Evolutionary conservation across 2,329 filamentous ascomycete species (phyloP).

Genomic region (Arthroderma uncinatum): DNA sequence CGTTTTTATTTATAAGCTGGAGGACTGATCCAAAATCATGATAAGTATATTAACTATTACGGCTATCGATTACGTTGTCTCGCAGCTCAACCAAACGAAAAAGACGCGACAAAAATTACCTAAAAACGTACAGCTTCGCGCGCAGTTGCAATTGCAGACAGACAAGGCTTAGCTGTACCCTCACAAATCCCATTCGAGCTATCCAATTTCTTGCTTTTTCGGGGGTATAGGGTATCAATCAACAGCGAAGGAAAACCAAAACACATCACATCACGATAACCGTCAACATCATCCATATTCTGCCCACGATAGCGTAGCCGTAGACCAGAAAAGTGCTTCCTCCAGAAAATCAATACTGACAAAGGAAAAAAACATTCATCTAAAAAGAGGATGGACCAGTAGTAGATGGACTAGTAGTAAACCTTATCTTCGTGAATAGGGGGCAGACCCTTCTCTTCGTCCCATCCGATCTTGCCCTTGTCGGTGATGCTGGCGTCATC

Average conservation of each 20-base stretch:
- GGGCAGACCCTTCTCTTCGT: slow-evolving; percentile 44
- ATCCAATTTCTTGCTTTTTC: slow-evolving; percentile 1
- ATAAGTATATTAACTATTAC: slow-evolving; percentile 2
- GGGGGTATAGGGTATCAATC: slow-evolving; percentile 3
- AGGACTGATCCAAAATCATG: background rate
- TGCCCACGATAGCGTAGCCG: background rate
- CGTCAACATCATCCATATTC: background rate
- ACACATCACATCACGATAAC: background rate
- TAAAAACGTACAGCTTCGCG: background rate
- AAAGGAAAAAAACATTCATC: background rate
- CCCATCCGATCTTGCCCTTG: slow-evolving; percentile 55
- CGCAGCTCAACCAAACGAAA: background rate
- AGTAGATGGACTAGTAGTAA: slow-evolving; percentile 36
- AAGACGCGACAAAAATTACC: background rate
- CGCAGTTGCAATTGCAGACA: background rate
- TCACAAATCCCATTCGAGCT: background rate
- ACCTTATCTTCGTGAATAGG: slow-evolving; percentile 50
- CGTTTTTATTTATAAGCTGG: background rate
- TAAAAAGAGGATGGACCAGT: background rate
- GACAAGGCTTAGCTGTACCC: background rate
- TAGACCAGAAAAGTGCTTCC: background rate
- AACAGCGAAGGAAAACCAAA: background rate
- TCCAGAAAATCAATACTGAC: background rate
- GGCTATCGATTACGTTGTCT: background rate
- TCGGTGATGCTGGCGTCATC: slow-evolving; percentile 61